phyloP scores from a whole-genome alignment of 176 grass and related monocot genomes.

The Calamus simplicifolius region DNA sequence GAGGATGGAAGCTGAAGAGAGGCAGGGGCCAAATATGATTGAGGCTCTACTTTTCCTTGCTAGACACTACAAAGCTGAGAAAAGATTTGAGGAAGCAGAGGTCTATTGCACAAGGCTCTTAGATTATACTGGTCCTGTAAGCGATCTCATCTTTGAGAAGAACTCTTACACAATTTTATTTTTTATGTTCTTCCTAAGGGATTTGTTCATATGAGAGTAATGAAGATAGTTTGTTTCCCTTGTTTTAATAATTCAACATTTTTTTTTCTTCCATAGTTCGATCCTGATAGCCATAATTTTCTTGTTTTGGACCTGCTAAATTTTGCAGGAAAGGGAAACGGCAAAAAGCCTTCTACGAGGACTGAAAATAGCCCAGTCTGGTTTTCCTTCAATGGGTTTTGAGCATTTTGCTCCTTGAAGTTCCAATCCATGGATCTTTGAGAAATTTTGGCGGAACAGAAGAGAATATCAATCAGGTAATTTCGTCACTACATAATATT shows the following conservation, averaged over 20 bases:
- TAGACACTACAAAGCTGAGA: constrained; percentile 60
- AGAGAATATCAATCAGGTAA: too few species aligned
- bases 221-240: too few species aligned
- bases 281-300: too few species aligned
- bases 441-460: too few species aligned
- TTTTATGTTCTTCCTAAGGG: too few species aligned
- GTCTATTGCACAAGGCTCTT: constrained; percentile 82
- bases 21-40: constrained; percentile 73
- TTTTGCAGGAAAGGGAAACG: constrained; percentile 81
- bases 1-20: constrained; percentile 84
- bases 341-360: constrained; percentile 71
- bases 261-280: too few species aligned
- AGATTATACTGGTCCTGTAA: constrained; percentile 94
- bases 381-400: constrained; percentile 63
- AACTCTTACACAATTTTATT: too few species aligned
- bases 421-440: too few species aligned
- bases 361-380: constrained; percentile 44
- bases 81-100: constrained; percentile 73
- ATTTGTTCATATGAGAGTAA: too few species aligned
- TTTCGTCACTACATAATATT: too few species aligned
- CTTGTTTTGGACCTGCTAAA: background rate
- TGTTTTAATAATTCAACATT: too few species aligned
- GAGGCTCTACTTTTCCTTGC: constrained; percentile 94
- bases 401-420: constrained; percentile 37
- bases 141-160: constrained; percentile 9